These are phyloP conservation scores for Ampelocalamus luodianensis DNA, from an alignment of 176 grass and related monocot species.

Conservation along the genomic window DNA sequence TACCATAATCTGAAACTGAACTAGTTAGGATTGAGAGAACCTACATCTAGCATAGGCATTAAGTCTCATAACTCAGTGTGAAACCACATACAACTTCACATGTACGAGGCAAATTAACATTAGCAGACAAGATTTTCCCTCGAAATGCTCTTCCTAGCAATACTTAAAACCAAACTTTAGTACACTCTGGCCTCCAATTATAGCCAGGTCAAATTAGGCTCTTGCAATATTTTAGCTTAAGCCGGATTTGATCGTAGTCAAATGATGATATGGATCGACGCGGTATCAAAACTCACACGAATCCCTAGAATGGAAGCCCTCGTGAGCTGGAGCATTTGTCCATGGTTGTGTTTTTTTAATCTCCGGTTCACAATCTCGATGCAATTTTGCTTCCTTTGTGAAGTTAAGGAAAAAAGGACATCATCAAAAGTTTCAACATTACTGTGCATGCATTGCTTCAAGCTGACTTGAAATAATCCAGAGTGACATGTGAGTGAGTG, in stretches of 20 bases:
- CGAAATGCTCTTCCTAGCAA: conserved; percentile 28
- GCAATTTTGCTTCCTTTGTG: conserved; percentile 8
- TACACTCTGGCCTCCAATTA: conserved; percentile 18
- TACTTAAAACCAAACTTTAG: background rate
- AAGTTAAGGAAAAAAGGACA: conserved; percentile 25
- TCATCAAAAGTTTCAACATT: conserved; percentile 39
- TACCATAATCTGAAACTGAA: background rate
- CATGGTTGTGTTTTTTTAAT: background rate
- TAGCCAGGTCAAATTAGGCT: conserved; percentile 36
- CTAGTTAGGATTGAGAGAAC: background rate
- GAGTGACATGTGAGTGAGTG: conserved; percentile 11
- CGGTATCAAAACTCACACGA: conserved; percentile 37
- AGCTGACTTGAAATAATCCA: background rate
- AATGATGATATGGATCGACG: conserved; percentile 38
- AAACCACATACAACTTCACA: background rate
- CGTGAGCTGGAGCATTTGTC: conserved; percentile 22
- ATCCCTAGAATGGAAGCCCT: conserved; percentile 13
- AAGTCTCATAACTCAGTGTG: background rate
- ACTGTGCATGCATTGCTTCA: conserved; percentile 13
- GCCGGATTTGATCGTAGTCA: conserved; percentile 37
- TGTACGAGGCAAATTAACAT: background rate
- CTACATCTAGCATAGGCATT: background rate
- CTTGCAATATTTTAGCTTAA: conserved; percentile 32
- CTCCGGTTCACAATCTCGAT: conserved; percentile 20
- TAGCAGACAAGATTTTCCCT: conserved; percentile 14